Evolutionary conservation across 345 rosid genomes (phyloP).

Genomic region (Lepidium africanum): DNA sequence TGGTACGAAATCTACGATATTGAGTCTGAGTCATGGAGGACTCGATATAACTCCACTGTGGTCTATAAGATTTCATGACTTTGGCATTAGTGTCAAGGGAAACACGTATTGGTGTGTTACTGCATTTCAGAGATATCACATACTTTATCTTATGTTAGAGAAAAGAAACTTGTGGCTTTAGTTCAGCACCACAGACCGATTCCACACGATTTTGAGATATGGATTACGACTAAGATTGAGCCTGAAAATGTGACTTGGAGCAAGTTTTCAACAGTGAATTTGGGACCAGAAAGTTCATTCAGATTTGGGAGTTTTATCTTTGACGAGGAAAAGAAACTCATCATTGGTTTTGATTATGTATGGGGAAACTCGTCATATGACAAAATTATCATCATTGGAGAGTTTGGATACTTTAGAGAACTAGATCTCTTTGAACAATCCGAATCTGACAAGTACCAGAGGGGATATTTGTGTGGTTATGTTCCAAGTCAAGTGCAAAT

Average conservation of each 20-base stretch:
- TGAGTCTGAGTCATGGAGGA: not conserved
- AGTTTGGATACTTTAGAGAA: not conserved
- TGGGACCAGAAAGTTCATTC: not conserved
- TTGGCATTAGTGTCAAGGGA: too few species aligned
- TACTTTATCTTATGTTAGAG: not conserved
- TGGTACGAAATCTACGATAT: not conserved
- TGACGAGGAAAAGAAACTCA: not conserved
- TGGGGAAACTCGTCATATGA: too few species aligned
- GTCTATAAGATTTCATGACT: too few species aligned
- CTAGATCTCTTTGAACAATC: too few species aligned
- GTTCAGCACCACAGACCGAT: not conserved
- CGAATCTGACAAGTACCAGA: too few species aligned
- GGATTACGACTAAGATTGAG: not conserved
- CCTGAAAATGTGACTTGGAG: not conserved
- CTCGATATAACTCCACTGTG: too few species aligned
- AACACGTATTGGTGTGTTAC: too few species aligned
- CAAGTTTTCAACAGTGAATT: not conserved
- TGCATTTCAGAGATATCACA: not conserved
- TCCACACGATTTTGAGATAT: not conserved
- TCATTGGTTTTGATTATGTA: not conserved
- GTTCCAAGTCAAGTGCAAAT: not conserved
- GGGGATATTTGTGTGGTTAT: too few species aligned
- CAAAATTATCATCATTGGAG: not conserved
- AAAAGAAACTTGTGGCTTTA: not conserved
- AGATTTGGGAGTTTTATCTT: not conserved